A percentile compares a stretch with the other conserved stretches of the same genome.
phyloP scores from a whole-genome alignment of 129 eudicot genomes.

The Flaveria ramosissima region DNA sequence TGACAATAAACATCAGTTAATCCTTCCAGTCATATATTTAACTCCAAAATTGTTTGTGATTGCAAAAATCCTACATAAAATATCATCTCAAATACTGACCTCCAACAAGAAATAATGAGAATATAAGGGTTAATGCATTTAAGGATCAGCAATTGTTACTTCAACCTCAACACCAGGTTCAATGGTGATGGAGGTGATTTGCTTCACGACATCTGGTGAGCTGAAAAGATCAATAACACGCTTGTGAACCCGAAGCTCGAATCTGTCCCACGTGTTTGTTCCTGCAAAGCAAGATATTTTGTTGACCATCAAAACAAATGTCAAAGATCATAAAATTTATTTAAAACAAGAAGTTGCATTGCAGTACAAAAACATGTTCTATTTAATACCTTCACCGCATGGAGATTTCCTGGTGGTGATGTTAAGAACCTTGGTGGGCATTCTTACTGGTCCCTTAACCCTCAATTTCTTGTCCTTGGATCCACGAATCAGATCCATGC shows the following conservation, averaged over 20 bases:
- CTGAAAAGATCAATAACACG: constrained; percentile 34
- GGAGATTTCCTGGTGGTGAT: constrained; percentile 58
- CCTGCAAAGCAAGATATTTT: constrained; percentile 38
- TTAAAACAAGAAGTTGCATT: not conserved
- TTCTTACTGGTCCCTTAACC: constrained; percentile 56
- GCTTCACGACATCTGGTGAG: constrained; percentile 35
- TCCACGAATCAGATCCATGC: constrained; percentile 55
- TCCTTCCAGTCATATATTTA: constrained; percentile 21
- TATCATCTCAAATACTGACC: not conserved
- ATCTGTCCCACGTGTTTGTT: constrained; percentile 53
- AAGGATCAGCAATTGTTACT: constrained; percentile 80
- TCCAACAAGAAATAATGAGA: constrained; percentile 8
- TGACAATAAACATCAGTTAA: not conserved
- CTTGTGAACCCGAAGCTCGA: constrained; percentile 35
- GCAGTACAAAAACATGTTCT: not conserved
- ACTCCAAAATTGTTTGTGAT: constrained; percentile 26
- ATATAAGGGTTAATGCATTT: constrained; percentile 17
- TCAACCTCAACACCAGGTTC: constrained; percentile 43
- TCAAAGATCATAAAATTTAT: not conserved
- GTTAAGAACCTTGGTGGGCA: constrained; percentile 55
- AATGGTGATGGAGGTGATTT: constrained; percentile 36
- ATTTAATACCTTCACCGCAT: constrained; percentile 50
- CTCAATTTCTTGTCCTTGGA: constrained; percentile 48
- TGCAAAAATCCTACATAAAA: constrained; percentile 25
- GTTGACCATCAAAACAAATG: not conserved